These are phyloP conservation scores for Leishmania martiniquensis DNA, from an alignment of 208 protist genomes.

Conservation along the genomic window DNA sequence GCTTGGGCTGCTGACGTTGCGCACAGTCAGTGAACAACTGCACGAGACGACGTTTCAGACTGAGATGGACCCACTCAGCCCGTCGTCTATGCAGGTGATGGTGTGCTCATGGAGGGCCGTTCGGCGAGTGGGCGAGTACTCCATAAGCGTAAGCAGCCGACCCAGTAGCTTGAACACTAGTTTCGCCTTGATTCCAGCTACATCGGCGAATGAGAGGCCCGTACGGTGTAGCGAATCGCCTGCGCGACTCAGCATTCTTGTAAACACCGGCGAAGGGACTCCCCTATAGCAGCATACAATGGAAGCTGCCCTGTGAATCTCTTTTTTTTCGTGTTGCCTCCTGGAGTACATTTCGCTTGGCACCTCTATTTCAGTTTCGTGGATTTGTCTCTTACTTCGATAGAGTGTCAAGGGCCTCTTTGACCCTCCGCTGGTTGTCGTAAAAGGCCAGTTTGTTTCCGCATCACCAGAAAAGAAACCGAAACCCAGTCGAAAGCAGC, in stretches of 20 bases:
- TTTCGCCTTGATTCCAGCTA: conserved; percentile 19
- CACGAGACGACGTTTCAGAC: conserved; percentile 64
- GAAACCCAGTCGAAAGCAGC: background rate
- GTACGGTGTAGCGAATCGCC: conserved; percentile 4
- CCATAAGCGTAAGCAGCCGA: conserved; percentile 25
- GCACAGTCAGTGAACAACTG: conserved; percentile 58
- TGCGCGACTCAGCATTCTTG: conserved; percentile 14
- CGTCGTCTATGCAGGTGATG: conserved; percentile 55
- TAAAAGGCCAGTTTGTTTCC: background rate
- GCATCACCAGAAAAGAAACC: background rate
- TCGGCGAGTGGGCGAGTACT: conserved; percentile 37
- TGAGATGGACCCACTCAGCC: conserved; percentile 56
- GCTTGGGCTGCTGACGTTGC: conserved; percentile 57
- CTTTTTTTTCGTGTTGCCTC: background rate
- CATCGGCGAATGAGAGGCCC: conserved; percentile 11
- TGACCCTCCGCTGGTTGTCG: background rate
- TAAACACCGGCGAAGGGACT: background rate
- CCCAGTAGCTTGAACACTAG: conserved; percentile 23
- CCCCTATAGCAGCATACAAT: background rate
- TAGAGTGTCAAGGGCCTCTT: background rate
- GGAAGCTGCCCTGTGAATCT: background rate
- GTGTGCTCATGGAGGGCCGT: conserved; percentile 57
- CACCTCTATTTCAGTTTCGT: background rate
- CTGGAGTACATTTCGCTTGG: background rate
- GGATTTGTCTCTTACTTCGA: background rate